Conservation (phyloP, 345 rosid genomes). For the Hypericum perforatum region DNA sequence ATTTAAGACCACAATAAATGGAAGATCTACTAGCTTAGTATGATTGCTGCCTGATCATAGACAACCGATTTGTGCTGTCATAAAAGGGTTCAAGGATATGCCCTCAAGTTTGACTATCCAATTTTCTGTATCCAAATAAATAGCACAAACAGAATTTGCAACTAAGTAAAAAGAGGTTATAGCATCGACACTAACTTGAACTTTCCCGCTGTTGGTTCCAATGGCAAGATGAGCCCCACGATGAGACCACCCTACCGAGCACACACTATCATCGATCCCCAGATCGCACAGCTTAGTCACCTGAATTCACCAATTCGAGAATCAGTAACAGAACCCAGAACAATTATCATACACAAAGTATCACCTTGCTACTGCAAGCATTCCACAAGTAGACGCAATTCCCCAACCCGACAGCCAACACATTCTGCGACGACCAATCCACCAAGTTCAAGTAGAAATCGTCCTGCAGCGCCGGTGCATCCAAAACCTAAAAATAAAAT, state of each 20-base stretch:
- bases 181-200: constrained; percentile 45
- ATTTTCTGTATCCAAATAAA: too few relatives aligned
- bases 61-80: too few relatives aligned
- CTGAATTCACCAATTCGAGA: constrained; percentile 21
- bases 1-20: too few relatives aligned
- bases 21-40: too few relatives aligned
- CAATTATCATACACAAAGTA: not conserved
- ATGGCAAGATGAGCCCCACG: constrained; percentile 82
- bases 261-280: constrained; percentile 75
- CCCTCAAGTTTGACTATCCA: too few relatives aligned
- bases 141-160: too few relatives aligned
- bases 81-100: too few relatives aligned
- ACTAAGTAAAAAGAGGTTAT: too few relatives aligned
- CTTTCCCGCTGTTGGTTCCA: constrained; percentile 82
- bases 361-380: constrained; percentile 96
- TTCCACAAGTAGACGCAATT: constrained; percentile 98
- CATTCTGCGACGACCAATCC: constrained; percentile 97
- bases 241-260: constrained; percentile 94
- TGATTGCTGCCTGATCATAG: too few relatives aligned
- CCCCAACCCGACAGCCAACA: constrained; percentile 85
- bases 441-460: constrained; percentile 95
- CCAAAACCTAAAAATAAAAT: constrained; percentile 54
- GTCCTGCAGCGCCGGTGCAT: constrained; percentile 98
- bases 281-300: constrained; percentile 94
- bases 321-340: not conserved